Percentiles rank a stretch among this genome's conserved stretches.
phyloP scores from a whole-genome alignment of 306 rosid species.

The Comarum palustre region DNA sequence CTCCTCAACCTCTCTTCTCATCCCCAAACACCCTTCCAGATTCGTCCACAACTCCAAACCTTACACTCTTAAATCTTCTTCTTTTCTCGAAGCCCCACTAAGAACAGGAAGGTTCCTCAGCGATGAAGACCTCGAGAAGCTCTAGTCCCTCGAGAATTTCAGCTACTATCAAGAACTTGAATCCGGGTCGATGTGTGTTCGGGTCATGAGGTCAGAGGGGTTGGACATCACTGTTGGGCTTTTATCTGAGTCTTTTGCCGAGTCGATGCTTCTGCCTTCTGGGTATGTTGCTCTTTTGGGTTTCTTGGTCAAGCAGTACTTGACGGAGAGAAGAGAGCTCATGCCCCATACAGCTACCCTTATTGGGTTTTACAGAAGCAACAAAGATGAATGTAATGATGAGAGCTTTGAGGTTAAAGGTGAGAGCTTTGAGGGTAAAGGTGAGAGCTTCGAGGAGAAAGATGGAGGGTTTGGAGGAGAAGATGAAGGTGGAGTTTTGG shows the following conservation, averaged over 20 bases:
- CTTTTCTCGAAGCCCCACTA: constrained; percentile 46
- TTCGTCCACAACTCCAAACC: constrained; percentile 10
- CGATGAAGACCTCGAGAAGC: constrained; percentile 53
- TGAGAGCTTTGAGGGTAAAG: background rate
- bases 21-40: constrained; percentile 31
- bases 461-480: constrained; percentile 26
- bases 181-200: constrained; percentile 69
- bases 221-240: constrained; percentile 50
- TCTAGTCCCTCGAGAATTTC: constrained; percentile 52
- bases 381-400: background rate
- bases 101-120: constrained; percentile 58
- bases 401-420: background rate
- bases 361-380: constrained; percentile 59
- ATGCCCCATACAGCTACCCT: constrained; percentile 81
- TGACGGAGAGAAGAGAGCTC: constrained; percentile 51
- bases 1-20: constrained; percentile 17
- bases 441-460: background rate
- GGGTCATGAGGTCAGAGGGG: constrained; percentile 67
- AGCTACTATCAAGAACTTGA: constrained; percentile 45
- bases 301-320: constrained; percentile 69
- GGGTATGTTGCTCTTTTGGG: constrained; percentile 52
- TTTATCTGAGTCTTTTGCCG: constrained; percentile 78
- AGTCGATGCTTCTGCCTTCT: constrained; percentile 60
- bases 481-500: constrained; percentile 40
- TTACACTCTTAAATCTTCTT: no score